Percentiles rank a stretch among this genome's conserved stretches.
phyloP scores from a whole-genome alignment of 2,329 filamentous ascomycete species.

The Coniochaeta hoffmannii region DNA sequence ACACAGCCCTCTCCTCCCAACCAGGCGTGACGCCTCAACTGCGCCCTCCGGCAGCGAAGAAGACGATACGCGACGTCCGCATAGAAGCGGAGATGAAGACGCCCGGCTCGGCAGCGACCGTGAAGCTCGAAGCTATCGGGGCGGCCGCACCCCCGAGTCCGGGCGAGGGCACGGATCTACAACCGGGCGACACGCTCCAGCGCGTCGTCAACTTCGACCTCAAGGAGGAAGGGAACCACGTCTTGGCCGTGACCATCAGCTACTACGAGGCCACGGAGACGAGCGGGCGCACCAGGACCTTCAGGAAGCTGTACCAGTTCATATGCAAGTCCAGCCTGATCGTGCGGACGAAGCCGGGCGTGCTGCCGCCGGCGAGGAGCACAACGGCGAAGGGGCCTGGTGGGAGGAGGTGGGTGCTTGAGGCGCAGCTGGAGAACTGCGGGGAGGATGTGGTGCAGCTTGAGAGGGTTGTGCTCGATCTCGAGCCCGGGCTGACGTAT shows the following conservation, averaged over 20 bases:
- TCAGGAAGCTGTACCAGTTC: constrained; percentile 95
- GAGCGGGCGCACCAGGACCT: constrained; percentile 68
- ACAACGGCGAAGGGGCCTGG: background rate
- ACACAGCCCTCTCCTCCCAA: background rate
- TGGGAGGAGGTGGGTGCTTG: constrained; percentile 60
- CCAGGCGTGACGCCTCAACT: constrained; percentile 4
- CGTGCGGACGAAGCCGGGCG: constrained; percentile 81
- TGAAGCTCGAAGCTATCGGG: constrained; percentile 55
- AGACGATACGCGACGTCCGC: constrained; percentile 64
- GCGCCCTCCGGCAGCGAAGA: constrained; percentile 20
- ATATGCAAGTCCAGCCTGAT: constrained; percentile 84
- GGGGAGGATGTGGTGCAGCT: constrained; percentile 76
- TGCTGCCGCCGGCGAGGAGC: constrained; percentile 33
- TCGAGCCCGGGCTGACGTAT: constrained; percentile 42
- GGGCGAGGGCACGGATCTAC: constrained; percentile 37
- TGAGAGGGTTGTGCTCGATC: constrained; percentile 54
- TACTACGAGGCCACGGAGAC: constrained; percentile 82
- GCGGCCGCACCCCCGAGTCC: constrained; percentile 8
- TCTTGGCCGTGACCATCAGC: constrained; percentile 85
- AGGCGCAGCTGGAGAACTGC: constrained; percentile 94
- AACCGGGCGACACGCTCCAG: constrained; percentile 64
- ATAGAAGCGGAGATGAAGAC: constrained; percentile 96
- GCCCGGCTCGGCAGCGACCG: constrained; percentile 52
- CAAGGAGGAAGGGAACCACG: constrained; percentile 90
- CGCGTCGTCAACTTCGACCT: constrained; percentile 78